Conservation (phyloP, 2,329 filamentous ascomycete species). For the Fusarium sp. region DNA sequence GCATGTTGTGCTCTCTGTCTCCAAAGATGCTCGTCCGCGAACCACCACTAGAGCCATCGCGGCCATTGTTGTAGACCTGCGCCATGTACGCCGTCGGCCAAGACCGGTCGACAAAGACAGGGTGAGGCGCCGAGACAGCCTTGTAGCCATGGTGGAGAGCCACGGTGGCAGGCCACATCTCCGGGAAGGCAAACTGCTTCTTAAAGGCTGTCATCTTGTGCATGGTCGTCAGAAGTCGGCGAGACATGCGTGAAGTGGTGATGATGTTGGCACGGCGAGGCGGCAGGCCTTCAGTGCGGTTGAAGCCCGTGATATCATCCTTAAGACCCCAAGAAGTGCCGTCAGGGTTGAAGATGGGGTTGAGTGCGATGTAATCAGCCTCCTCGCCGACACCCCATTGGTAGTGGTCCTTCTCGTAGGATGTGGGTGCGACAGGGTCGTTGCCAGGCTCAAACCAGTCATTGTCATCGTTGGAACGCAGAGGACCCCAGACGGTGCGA, state of each 20-base stretch:
- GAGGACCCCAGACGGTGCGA: slow-evolving; percentile 85
- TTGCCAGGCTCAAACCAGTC: slow-evolving; percentile 80
- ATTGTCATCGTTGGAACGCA: slow-evolving; percentile 72
- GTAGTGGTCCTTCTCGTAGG: slow-evolving; percentile 82
- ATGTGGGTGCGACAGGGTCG: slow-evolving; percentile 78
- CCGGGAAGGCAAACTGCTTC: slow-evolving; percentile 91
- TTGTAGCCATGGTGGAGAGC: slow-evolving; percentile 94
- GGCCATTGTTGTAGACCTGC: slow-evolving; percentile 82
- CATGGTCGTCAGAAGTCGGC: slow-evolving; percentile 85
- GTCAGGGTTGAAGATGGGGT: slow-evolving; percentile 90
- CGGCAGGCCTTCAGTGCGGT: slow-evolving; percentile 68
- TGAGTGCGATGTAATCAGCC: slow-evolving; percentile 91
- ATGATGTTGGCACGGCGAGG: slow-evolving; percentile 89
- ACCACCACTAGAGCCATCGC: slow-evolving; percentile 80
- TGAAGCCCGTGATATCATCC: slow-evolving; percentile 88
- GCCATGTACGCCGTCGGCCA: slow-evolving; percentile 87
- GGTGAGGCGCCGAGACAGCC: slow-evolving; percentile 90
- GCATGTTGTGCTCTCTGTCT: slow-evolving; percentile 89
- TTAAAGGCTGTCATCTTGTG: slow-evolving; percentile 87
- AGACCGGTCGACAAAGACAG: slow-evolving; percentile 85
- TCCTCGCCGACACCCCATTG: slow-evolving; percentile 91
- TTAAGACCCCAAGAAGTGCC: slow-evolving; percentile 86
- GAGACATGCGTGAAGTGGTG: slow-evolving; percentile 85
- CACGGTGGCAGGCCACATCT: slow-evolving; percentile 94
- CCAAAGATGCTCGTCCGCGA: slow-evolving; percentile 80